Conservation (phyloP, 2,329 filamentous ascomycete genomes). For the Beauveria sp. region DNA sequence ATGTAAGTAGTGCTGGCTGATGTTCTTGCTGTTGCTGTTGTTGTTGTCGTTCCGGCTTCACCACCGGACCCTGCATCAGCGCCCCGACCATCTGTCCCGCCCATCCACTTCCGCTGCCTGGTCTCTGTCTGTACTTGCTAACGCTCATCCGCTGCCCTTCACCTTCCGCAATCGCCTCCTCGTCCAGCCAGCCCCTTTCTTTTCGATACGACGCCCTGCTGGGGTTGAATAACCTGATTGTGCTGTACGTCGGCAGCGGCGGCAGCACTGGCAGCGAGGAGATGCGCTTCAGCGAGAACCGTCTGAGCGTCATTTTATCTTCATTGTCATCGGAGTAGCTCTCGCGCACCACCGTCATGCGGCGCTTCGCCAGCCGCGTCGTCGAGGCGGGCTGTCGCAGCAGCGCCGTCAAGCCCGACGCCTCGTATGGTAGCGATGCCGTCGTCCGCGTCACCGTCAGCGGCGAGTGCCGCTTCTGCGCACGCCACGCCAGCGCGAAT, state of each 20-base stretch:
- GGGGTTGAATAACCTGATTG: slow-evolving; percentile 15
- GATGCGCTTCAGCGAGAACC: slow-evolving; percentile 22
- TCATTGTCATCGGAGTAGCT: background rate
- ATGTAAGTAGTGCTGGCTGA: slow-evolving; percentile 10
- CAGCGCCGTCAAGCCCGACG: background rate
- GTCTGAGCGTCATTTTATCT: slow-evolving; percentile 17
- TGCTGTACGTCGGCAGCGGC: slow-evolving; percentile 26
- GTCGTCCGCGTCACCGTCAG: slow-evolving; percentile 14
- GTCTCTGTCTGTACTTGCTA: slow-evolving; percentile 13
- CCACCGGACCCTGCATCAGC: background rate
- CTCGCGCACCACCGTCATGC: slow-evolving; percentile 14
- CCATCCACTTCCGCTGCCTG: slow-evolving; percentile 21
- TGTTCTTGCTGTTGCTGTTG: slow-evolving; percentile 12
- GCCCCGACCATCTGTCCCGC: slow-evolving; percentile 18
- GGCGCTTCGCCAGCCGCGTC: slow-evolving; percentile 25
- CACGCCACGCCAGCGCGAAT: slow-evolving; percentile 33
- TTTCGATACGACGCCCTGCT: slow-evolving; percentile 19
- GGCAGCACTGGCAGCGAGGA: slow-evolving; percentile 23
- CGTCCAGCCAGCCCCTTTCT: slow-evolving; percentile 39
- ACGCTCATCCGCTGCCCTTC: background rate
- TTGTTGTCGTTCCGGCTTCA: background rate
- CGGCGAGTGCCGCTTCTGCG: slow-evolving; percentile 19
- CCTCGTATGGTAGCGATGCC: slow-evolving; percentile 5
- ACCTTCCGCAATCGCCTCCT: slow-evolving; percentile 38
- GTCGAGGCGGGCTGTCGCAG: slow-evolving; percentile 15